These are phyloP conservation scores for Musa troglodytarum DNA, from an alignment of 176 grass and related monocot genomes.

Conservation along the genomic window DNA sequence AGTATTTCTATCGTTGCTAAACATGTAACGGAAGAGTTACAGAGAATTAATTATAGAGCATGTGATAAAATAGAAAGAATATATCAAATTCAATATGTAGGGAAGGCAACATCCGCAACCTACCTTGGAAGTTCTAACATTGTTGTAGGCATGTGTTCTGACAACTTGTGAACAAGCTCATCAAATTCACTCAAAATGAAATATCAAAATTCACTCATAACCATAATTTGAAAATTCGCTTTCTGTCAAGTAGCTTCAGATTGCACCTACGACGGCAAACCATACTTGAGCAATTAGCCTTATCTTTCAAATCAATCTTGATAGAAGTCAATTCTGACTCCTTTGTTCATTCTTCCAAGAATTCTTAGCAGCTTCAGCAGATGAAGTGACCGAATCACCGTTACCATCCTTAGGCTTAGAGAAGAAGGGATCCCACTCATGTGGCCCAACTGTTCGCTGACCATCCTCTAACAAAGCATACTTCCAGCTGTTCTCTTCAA, in stretches of 20 bases:
- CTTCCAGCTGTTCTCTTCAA: slow-evolving; percentile 95
- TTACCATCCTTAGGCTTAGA: slow-evolving; percentile 77
- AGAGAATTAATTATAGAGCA: slow-evolving; percentile 37
- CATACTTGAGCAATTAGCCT: not conserved
- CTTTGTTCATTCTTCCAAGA: slow-evolving; percentile 76
- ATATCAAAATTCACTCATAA: slow-evolving; percentile 10
- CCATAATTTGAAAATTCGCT: slow-evolving; percentile 11
- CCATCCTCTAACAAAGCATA: slow-evolving; percentile 72
- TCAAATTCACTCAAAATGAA: slow-evolving; percentile 28
- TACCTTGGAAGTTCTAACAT: slow-evolving; percentile 9
- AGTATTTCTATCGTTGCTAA: slow-evolving; percentile 30
- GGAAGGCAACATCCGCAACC: slow-evolving; percentile 10
- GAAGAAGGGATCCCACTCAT: slow-evolving; percentile 96
- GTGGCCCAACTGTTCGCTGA: slow-evolving; percentile 46
- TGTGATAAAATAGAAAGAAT: slow-evolving; percentile 19
- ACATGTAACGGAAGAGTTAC: slow-evolving; percentile 25
- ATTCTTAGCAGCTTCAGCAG: slow-evolving; percentile 69
- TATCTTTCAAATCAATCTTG: slow-evolving; percentile 13
- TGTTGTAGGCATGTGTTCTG: slow-evolving; percentile 14
- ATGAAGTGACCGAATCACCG: slow-evolving; percentile 40
- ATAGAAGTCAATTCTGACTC: slow-evolving; percentile 32
- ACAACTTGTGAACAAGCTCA: slow-evolving; percentile 31
- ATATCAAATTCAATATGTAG: slow-evolving; percentile 23
- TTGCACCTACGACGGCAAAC: not conserved
- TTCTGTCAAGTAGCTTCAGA: slow-evolving; percentile 26